Evolutionary conservation across 208 protist species (phyloP).

Genomic region (Trichomonas tenax): DNA sequence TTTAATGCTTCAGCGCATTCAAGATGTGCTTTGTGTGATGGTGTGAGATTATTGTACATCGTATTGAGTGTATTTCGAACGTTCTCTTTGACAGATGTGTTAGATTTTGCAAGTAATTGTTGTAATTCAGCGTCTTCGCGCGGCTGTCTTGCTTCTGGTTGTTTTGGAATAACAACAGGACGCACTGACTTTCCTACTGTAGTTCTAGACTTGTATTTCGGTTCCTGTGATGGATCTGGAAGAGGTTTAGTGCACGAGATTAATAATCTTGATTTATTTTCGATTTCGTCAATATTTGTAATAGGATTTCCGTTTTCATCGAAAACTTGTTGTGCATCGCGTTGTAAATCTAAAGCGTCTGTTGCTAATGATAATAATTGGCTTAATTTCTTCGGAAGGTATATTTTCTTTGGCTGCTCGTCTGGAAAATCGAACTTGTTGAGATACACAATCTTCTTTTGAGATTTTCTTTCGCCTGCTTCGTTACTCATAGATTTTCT

Average conservation of each 20-base stretch:
- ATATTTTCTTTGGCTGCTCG: not conserved
- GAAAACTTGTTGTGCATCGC: not conserved
- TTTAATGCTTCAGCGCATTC: not conserved
- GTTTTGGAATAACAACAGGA: not conserved
- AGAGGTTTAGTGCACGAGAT: not conserved
- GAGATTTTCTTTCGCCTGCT: no score
- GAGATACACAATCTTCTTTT: not conserved
- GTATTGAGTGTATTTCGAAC: not conserved
- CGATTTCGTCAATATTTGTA: not conserved
- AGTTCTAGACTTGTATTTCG: not conserved
- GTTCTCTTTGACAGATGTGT: not conserved
- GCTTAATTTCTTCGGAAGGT: not conserved
- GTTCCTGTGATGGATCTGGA: not conserved
- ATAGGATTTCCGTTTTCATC: not conserved
- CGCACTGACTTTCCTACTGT: not conserved
- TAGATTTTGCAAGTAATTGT: not conserved
- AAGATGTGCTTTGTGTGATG: not conserved
- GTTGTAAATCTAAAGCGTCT: not conserved
- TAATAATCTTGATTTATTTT: not conserved
- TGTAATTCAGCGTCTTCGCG: not conserved
- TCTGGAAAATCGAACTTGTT: conserved; percentile 1
- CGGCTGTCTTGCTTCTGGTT: not conserved
- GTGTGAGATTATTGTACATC: not conserved
- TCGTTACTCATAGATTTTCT: no score
- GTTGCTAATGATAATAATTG: not conserved